A percentile compares a stretch with the other conserved stretches of the same genome.
These are phyloP conservation scores for Trichopus zeylanicus DNA, from an alignment of 116 monocot genomes.

Conservation along the genomic window DNA sequence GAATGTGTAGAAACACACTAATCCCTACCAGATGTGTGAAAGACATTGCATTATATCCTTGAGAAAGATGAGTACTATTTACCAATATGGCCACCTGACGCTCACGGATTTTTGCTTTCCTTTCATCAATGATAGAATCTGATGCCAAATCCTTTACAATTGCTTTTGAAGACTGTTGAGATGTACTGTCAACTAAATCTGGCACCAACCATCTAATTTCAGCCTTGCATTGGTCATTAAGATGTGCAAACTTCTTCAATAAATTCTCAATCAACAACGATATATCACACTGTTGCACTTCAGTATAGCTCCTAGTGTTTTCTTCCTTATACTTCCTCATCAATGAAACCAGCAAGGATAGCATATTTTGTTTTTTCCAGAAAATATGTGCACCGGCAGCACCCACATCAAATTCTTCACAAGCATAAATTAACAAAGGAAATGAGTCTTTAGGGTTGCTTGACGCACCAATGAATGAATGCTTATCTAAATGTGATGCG, in stretches of 20 bases:
- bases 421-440: slow-evolving; percentile 48
- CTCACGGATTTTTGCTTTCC: slow-evolving; percentile 59
- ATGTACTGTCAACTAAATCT: slow-evolving; percentile 26
- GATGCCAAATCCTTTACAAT: slow-evolving; percentile 10
- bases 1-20: background rate
- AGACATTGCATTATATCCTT: too few species aligned
- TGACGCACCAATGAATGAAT: slow-evolving; percentile 5
- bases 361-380: slow-evolving; percentile 47
- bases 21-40: too few species aligned
- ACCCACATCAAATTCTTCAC: slow-evolving; percentile 41
- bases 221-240: slow-evolving; percentile 44
- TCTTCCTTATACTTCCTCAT: slow-evolving; percentile 69
- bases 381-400: slow-evolving; percentile 15
- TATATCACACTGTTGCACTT: slow-evolving; percentile 42
- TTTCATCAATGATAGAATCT: slow-evolving; percentile 31
- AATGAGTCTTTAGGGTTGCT: slow-evolving; percentile 11
- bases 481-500: slow-evolving; percentile 4
- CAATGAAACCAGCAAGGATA: slow-evolving; percentile 69
- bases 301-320: slow-evolving; percentile 24
- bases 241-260: slow-evolving; percentile 66
- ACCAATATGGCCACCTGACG: slow-evolving; percentile 94
- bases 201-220: slow-evolving; percentile 52
- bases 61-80: background rate
- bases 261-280: slow-evolving; percentile 56
- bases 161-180: slow-evolving; percentile 9